These are phyloP conservation scores for Trichocladium uniseriatum DNA, from an alignment of 495 filamentous ascomycete genomes.

Conservation along the genomic window DNA sequence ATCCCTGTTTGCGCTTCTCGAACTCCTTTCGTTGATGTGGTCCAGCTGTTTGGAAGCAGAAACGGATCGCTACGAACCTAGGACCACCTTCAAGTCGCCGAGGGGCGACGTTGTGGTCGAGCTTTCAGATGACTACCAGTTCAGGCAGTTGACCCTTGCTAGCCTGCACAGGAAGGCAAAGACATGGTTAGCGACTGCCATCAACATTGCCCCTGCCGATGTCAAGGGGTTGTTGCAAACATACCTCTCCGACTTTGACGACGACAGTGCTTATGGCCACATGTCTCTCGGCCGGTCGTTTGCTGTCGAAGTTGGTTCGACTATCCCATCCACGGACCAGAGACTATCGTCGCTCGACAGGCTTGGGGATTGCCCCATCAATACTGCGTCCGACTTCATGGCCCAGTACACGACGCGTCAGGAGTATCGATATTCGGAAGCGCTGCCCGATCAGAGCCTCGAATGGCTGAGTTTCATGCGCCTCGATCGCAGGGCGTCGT, in stretches of 20 bases:
- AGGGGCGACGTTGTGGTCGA: conserved; percentile 72
- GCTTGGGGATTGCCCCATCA: conserved; percentile 60
- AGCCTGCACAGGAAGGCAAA: conserved; percentile 69
- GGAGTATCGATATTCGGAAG: conserved; percentile 75
- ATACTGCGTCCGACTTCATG: conserved; percentile 90
- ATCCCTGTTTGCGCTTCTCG: conserved; percentile 84
- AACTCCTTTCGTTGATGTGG: conserved; percentile 91
- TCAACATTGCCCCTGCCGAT: conserved; percentile 85
- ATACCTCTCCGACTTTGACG: conserved; percentile 87
- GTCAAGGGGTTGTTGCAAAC: conserved; percentile 90
- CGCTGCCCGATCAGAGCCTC: conserved; percentile 50
- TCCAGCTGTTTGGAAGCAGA: conserved; percentile 85
- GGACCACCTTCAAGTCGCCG: conserved; percentile 64
- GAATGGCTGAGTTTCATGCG: conserved; percentile 54
- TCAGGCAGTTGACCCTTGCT: conserved; percentile 68
- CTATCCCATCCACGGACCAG: conserved; percentile 82
- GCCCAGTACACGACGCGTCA: conserved; percentile 96
- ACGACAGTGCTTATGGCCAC: conserved; percentile 77
- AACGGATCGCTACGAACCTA: conserved; percentile 85
- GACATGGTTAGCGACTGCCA: conserved; percentile 64
- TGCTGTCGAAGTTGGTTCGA: conserved; percentile 81
- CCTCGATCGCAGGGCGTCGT: conserved; percentile 34
- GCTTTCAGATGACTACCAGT: conserved; percentile 77
- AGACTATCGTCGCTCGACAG: conserved; percentile 68
- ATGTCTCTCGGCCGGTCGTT: conserved; percentile 92